Base-by-base conservation (phyloP, 352 stramenopile genomes). In the Globisporangium paroecandrum region DNA sequence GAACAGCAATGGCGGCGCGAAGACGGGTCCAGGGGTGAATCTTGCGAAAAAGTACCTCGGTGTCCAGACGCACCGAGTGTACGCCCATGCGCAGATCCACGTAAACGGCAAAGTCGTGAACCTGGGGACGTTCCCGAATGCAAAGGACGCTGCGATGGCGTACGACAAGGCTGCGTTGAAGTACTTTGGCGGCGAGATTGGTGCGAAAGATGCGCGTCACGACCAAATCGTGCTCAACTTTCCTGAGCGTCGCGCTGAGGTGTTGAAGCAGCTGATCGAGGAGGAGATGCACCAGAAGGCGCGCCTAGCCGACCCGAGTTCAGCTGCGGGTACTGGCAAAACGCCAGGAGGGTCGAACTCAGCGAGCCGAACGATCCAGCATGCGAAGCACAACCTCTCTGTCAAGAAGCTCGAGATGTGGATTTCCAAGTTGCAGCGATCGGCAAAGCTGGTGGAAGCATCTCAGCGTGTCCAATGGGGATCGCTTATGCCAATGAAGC, bases 101-200 rank as follows among this genome's bases (percentile, higher is more conserved):
- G 83, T 95, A 22, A 79, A 91, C n/a, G 82, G 82, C 46, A 89
- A 91, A 65, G 62, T 87, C n/a, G 70, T 93, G 7, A 90, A 91
- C 62, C 68, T 95, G 53, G 87, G 87, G 6, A 89, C 80, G 51
- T 95, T 91, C 64, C 59, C 83, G 1, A 91, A 74, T 10, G 76
- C 82, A 0, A 79, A 85, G 57, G 85, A 95, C 41, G 87, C 87
- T 3, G 87, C 85, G 8, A 75, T 88, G 46, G 87, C 87, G n/a
- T 95, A 95, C 57, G 87, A 95, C 66, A 91, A 90, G 64, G 87
- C 85, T 2, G 84, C 85, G 10, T 69, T 91, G 25, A 87, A 83
- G 65, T 89, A 89, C 64, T 95, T 91, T 71, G 85, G 82, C 13
- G 81, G 83, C 27, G 66, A 71, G 22, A 68, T 81, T 22, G 76